Percentiles rank a stretch among this genome's conserved stretches.
These are phyloP conservation scores for Curvularia lunata DNA, from an alignment of 2,329 filamentous ascomycete species.

Conservation along the genomic window DNA sequence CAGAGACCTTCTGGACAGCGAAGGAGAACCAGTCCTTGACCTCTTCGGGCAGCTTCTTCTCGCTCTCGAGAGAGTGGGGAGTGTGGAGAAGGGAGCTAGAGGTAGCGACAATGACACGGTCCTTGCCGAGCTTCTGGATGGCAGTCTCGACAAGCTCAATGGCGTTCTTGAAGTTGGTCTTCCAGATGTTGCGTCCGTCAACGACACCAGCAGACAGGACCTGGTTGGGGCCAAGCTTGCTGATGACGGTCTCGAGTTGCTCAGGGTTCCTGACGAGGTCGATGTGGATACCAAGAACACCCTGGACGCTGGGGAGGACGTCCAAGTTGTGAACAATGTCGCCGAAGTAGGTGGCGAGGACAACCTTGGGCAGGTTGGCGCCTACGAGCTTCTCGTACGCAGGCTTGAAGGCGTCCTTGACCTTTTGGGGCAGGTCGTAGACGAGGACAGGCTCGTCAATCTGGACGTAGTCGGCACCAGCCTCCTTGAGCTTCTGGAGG, in stretches of 20 bases:
- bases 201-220: slow-evolving; percentile 94
- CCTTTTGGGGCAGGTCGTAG: slow-evolving; percentile 86
- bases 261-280: slow-evolving; percentile 98
- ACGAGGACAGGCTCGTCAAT: slow-evolving; percentile 98
- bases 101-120: slow-evolving; percentile 94
- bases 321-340: slow-evolving; percentile 99
- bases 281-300: slow-evolving; percentile 85
- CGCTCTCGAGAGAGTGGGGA: slow-evolving; percentile 94
- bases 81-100: slow-evolving; percentile 98
- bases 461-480: slow-evolving; percentile 95
- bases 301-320: slow-evolving; percentile 73
- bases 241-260: slow-evolving; percentile 86
- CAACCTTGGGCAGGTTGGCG: slow-evolving; percentile 81
- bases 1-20: slow-evolving; percentile 89
- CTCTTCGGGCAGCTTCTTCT: slow-evolving; percentile 97
- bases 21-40: slow-evolving; percentile 99
- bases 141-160: slow-evolving; percentile 90
- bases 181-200: slow-evolving; percentile 99
- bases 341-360: slow-evolving; percentile 97
- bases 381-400: slow-evolving; percentile 89
- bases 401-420: slow-evolving; percentile 97
- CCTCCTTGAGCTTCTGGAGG: slow-evolving; percentile 89
- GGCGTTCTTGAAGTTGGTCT: slow-evolving; percentile 97
- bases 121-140: slow-evolving; percentile 94
- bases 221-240: slow-evolving; percentile 85